Evolutionary conservation across 306 rosid genomes (phyloP).

Genomic region (Begonia peltatifolia): DNA sequence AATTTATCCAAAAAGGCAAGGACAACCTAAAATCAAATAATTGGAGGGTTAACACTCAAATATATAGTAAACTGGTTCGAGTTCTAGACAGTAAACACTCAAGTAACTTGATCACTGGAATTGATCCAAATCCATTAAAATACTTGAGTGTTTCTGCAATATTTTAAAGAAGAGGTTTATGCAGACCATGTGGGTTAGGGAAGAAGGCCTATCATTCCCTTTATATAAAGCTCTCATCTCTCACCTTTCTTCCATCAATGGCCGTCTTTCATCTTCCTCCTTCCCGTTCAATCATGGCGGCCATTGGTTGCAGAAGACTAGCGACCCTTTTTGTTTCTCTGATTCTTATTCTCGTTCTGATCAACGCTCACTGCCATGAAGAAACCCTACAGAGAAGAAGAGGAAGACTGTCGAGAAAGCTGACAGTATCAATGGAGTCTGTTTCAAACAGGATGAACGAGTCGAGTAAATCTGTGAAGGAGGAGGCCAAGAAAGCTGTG

Average conservation of each 20-base stretch:
- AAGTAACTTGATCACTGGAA: no score
- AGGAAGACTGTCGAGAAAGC: slow-evolving; percentile 20
- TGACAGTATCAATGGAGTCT: slow-evolving; percentile 22
- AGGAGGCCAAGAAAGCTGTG: slow-evolving; percentile 34
- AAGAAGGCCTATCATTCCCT: no score
- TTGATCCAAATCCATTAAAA: no score
- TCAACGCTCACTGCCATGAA: slow-evolving; percentile 17
- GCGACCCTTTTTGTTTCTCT: slow-evolving; percentile 17
- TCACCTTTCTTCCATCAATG: not conserved
- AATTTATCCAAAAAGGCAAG: no score
- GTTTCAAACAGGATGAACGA: slow-evolving; percentile 13
- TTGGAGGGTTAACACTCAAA: no score
- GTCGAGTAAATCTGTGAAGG: slow-evolving; percentile 20
- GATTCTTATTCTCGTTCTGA: slow-evolving; percentile 17
- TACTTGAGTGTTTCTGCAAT: no score
- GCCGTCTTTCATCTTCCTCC: not conserved
- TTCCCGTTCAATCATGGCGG: not conserved
- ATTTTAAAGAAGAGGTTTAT: no score
- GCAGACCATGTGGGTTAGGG: no score
- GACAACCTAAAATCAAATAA: no score
- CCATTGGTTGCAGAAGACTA: not conserved
- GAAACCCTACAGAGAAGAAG: slow-evolving; percentile 16
- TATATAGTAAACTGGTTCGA: no score
- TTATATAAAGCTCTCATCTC: no score
- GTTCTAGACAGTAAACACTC: no score